A percentile compares a stretch with the other conserved stretches of the same genome.
Conservation (phyloP, 352 stramenopile genomes). For the Phytophthora sojae region DNA sequence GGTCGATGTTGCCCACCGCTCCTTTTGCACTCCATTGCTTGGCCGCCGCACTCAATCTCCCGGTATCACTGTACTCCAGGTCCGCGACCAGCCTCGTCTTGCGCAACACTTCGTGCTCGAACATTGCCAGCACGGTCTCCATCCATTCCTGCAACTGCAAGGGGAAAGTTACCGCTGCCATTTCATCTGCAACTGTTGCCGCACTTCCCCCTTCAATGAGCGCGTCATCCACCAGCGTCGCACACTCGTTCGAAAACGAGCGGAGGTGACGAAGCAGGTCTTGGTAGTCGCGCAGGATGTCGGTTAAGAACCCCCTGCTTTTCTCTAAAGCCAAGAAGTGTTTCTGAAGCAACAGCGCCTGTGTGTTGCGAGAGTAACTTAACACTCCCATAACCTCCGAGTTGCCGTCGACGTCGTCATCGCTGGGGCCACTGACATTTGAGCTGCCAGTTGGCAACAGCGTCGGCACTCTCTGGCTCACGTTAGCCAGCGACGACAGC, state of each 20-base stretch:
- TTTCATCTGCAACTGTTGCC: slow-evolving; percentile 28
- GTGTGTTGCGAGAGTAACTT: slow-evolving; percentile 42
- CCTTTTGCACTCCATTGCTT: slow-evolving; percentile 53
- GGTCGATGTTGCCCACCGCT: slow-evolving; percentile 52
- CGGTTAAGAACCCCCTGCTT: slow-evolving; percentile 56
- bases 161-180: slow-evolving; percentile 24
- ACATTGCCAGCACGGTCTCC: slow-evolving; percentile 75
- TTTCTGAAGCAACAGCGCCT: slow-evolving; percentile 56
- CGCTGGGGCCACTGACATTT: neutral
- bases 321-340: slow-evolving; percentile 82
- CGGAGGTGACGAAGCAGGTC: slow-evolving; percentile 55
- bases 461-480: slow-evolving; percentile 62
- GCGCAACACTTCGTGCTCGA: slow-evolving; percentile 66
- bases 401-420: slow-evolving; percentile 5
- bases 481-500: slow-evolving; percentile 74
- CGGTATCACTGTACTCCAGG: slow-evolving; percentile 62
- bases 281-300: slow-evolving; percentile 60
- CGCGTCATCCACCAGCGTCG: slow-evolving; percentile 40
- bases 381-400: slow-evolving; percentile 56
- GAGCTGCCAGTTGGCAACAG: slow-evolving; percentile 31
- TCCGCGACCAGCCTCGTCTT: slow-evolving; percentile 61
- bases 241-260: slow-evolving; percentile 43
- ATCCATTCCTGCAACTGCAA: slow-evolving; percentile 74
- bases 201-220: slow-evolving; percentile 31
- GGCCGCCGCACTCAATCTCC: slow-evolving; percentile 44